These are phyloP conservation scores for Pinus albicaulis DNA, from an alignment of 75 land plant genomes.

Conservation along the genomic window DNA sequence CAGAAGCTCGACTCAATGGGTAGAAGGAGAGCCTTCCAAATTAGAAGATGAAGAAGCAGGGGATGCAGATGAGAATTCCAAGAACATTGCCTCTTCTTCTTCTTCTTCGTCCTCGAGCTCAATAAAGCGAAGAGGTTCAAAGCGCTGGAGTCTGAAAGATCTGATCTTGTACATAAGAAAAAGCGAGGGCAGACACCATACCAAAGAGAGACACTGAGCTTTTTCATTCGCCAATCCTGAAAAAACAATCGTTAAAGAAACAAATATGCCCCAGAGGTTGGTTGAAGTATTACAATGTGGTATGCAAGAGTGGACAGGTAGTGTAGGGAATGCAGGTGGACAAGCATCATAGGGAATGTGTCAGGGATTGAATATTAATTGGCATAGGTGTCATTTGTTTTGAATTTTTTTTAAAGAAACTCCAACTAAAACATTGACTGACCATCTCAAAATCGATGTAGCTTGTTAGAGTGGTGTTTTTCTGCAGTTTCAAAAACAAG, in stretches of 20 bases:
- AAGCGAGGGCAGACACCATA: constrained; percentile 37
- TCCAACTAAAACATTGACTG: too few species aligned
- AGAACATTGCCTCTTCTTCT: constrained; percentile 29
- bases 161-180: constrained; percentile 43
- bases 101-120: constrained; percentile 32
- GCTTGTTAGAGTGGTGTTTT: too few species aligned
- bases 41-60: neutral
- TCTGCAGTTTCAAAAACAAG: too few species aligned
- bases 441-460: too few species aligned
- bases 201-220: constrained; percentile 23
- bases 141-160: constrained; percentile 40
- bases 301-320: too few species aligned
- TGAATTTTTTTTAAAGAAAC: too few species aligned
- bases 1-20: constrained; percentile 23
- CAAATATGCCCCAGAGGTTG: too few species aligned
- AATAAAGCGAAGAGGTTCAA: constrained; percentile 30
- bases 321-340: too few species aligned
- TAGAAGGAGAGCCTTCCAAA: neutral
- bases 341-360: too few species aligned
- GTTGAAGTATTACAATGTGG: too few species aligned
- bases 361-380: too few species aligned
- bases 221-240: constrained; percentile 17
- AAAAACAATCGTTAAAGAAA: neutral
- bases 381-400: too few species aligned
- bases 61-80: neutral